Evolutionary conservation across 2,329 filamentous ascomycete species (phyloP).

Genomic region (Ophioceras dolichostomum): DNA sequence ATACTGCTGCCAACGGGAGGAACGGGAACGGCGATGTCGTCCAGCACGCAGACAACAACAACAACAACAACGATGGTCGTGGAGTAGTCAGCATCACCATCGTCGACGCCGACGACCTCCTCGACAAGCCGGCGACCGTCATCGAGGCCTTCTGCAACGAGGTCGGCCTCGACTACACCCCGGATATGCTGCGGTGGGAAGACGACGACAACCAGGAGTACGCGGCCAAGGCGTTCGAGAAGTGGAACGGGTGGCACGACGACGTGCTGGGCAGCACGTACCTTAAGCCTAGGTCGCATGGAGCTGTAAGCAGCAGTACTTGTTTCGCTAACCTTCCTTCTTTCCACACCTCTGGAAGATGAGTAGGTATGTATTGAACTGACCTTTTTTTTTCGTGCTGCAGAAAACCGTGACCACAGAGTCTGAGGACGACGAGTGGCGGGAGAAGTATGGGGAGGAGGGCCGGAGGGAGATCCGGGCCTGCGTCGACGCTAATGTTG

Average conservation of each 20-base stretch:
- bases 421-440: constrained; percentile 60
- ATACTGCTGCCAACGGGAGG: constrained; percentile 21
- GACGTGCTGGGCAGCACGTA: constrained; percentile 78
- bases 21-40: constrained; percentile 6
- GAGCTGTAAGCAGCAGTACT: constrained; percentile 47
- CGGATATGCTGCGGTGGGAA: constrained; percentile 76
- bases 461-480: constrained; percentile 57
- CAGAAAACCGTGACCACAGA: constrained; percentile 54
- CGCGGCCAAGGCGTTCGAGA: constrained; percentile 72
- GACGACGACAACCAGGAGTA: constrained; percentile 56
- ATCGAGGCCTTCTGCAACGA: constrained; percentile 72
- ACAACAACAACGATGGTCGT: constrained; percentile 18
- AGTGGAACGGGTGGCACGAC: constrained; percentile 95
- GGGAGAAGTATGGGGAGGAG: constrained; percentile 60
- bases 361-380: constrained; percentile 1
- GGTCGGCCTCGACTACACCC: constrained; percentile 64
- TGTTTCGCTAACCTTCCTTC: no score
- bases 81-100: constrained; percentile 73
- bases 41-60: constrained; percentile 12
- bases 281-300: constrained; percentile 56
- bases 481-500: constrained; percentile 59
- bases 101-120: constrained; percentile 85
- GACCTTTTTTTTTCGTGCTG: no score
- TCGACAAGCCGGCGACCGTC: constrained; percentile 68
- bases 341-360: no score